Evolutionary conservation across 2,329 filamentous ascomycete species (phyloP), one percentile per base, ranked within the genome.

Genomic region (Fusarium avenaceum): DNA sequence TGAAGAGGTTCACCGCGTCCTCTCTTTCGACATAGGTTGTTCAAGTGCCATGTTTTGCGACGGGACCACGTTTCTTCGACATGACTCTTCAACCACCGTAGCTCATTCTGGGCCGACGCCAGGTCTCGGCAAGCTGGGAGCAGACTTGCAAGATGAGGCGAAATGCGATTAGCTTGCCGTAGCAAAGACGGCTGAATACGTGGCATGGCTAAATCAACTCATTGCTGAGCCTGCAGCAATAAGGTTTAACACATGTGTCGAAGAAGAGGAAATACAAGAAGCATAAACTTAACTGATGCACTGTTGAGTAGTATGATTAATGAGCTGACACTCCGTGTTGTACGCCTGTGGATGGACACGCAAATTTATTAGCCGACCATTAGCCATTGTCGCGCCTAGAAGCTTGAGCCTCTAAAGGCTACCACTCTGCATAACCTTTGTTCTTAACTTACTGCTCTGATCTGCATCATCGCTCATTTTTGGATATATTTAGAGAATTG

Each of bases 1-100:
- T 98, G 96, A 33, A 99, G 80, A 2, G 96, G 96, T 59, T 89
- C 86, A 2, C 93, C 93, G 10, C 76, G 78, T 10, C 85, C 82
- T 33, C 89, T 81, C 48, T 81, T 77, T 6, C 76, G 77, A 65
- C 86, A 88, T 8, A 89, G 76, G 2, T 73, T 65, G 9, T 77
- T 66, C 3, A 87, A 62, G 17, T 56, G 72, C 61, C 54, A 49
- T 47, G 55, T n/a, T 57, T 57, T 55, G 30, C 60, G 30, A 48
- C 55, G 44, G 42, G 49, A 38, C 30, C 48, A 61, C 15, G 69
- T 74, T 57, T 70, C 71, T 35, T 82, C 77, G 66, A 85, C 83
- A 74, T 92, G 86, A 66, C 90, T 84, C 50, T 81, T 83, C 52
- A 95, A 86, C 92, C 92, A 95, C 73, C 90, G 85, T 51, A 94